Conservation (phyloP, 306 rosid species). For the Argentina anserina region DNA sequence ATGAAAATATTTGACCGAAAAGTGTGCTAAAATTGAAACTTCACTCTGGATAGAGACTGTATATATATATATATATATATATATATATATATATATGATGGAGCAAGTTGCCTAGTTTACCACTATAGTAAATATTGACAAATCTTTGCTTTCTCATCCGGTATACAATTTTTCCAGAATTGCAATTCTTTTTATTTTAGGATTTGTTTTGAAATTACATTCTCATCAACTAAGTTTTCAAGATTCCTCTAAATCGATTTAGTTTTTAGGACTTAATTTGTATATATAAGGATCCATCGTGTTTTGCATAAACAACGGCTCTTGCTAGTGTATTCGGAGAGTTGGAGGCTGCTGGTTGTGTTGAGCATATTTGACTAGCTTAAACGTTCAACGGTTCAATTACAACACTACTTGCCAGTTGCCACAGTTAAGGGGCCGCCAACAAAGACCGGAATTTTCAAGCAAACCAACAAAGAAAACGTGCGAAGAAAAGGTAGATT, state of each 20-base stretch:
- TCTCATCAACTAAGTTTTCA: not conserved
- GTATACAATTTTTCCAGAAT: no score
- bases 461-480: conserved; percentile 14
- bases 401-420: not conserved
- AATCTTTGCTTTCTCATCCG: no score
- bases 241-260: not conserved
- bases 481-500: not conserved
- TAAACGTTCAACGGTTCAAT: not conserved
- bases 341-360: not conserved
- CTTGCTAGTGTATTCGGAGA: no score
- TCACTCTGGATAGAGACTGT: no score
- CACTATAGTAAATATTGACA: no score
- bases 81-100: no score
- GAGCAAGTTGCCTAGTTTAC: no score
- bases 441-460: conserved; percentile 28
- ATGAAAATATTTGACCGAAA: no score
- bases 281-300: not conserved
- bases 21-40: no score
- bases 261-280: not conserved
- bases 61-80: no score
- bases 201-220: not conserved
- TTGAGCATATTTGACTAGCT: not conserved
- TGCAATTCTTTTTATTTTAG: no score
- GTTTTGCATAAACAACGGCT: no score
- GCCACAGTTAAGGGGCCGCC: conserved; percentile 21